Percentiles rank a stretch among this genome's conserved stretches.
phyloP scores from a whole-genome alignment of 78 protist species.

The Dictyostelium intermedium region DNA sequence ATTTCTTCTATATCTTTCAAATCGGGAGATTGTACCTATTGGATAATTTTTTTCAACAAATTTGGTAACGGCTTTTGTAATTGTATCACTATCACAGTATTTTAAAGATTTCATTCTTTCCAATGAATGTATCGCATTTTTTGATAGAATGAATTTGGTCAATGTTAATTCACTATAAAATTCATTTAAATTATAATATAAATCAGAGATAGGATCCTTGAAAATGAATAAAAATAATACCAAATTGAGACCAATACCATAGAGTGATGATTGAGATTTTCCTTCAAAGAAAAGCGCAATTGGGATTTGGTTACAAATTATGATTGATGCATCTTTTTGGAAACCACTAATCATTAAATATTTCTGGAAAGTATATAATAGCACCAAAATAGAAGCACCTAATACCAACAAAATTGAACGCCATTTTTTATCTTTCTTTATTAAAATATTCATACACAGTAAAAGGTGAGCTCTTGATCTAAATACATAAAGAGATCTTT shows the following conservation, averaged over 20 bases:
- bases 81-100: neutral
- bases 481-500: neutral
- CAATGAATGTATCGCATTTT: neutral
- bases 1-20: neutral
- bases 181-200: neutral
- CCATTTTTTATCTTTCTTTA: too few relatives aligned
- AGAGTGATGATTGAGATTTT: neutral
- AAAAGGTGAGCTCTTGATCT: neutral
- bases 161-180: neutral
- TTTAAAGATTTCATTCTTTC: neutral
- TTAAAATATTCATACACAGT: neutral
- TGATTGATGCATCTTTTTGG: neutral
- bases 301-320: neutral
- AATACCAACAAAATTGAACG: neutral
- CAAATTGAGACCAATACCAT: neutral
- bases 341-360: neutral
- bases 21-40: neutral
- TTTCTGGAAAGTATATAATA: neutral
- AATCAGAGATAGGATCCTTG: neutral
- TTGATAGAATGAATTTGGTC: neutral
- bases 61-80: neutral
- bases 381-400: neutral
- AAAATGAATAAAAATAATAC: neutral
- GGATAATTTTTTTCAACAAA: neutral
- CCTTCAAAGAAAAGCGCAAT: neutral